These are phyloP conservation scores for Claviceps maximensis DNA, from an alignment of 2,329 filamentous ascomycete species.

Conservation along the genomic window DNA sequence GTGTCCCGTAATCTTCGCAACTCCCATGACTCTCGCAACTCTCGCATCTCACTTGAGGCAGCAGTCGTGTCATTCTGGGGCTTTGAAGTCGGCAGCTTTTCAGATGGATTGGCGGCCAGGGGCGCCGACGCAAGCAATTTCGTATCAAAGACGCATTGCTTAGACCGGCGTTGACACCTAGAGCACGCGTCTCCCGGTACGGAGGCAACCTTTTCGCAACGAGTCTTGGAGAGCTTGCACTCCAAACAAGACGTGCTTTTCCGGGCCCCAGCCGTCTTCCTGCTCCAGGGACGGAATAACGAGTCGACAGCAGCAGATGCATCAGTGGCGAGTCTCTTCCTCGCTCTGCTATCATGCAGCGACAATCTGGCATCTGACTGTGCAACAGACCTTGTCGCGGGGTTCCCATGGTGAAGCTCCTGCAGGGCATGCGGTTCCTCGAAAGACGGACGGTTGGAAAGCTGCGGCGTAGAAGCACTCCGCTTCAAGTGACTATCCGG, in stretches of 20 bases:
- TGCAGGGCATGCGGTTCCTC: not conserved
- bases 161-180: not conserved
- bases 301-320: not conserved
- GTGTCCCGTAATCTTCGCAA: no score
- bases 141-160: constrained; percentile 4
- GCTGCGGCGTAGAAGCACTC: not conserved
- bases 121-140: not conserved
- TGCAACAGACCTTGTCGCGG: not conserved
- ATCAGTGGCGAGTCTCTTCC: not conserved
- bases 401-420: not conserved
- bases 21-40: no score
- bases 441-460: not conserved
- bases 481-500: not conserved
- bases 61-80: not conserved
- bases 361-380: not conserved
- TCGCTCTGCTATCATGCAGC: not conserved
- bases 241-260: constrained; percentile 1
- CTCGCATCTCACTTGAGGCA: not conserved
- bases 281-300: constrained; percentile 2
- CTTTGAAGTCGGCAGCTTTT: not conserved
- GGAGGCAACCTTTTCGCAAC: constrained; percentile 1
- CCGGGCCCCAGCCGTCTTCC: not conserved
- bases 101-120: not conserved
- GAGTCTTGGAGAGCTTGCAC: constrained; percentile 4
- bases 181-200: not conserved